phyloP scores from a whole-genome alignment of 805 yeast genomes.

The Saccharomycopsis vini region DNA sequence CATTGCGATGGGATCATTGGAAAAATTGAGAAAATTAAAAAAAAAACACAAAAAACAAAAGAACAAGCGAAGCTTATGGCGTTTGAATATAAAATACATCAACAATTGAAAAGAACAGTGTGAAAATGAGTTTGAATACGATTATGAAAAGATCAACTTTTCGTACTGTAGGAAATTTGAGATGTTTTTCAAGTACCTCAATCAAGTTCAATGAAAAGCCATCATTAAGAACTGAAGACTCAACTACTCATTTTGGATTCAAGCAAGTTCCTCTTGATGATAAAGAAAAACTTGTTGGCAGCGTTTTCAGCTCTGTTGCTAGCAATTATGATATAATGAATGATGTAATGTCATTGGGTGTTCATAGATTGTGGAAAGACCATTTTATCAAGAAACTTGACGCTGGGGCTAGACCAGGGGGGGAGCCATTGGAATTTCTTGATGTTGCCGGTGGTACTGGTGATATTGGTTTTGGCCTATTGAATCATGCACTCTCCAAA shows the following conservation, averaged over 20 bases:
- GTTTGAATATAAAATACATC: background rate
- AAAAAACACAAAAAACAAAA: too few species aligned
- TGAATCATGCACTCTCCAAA: slow-evolving; percentile 78
- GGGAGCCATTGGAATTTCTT: slow-evolving; percentile 72
- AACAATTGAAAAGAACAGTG: background rate
- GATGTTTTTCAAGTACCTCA: background rate
- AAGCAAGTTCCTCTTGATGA: slow-evolving; percentile 69
- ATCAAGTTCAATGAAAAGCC: background rate
- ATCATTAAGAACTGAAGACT: too few species aligned
- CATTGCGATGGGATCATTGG: too few species aligned
- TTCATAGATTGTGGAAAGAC: slow-evolving; percentile 91
- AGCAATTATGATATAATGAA: slow-evolving; percentile 93
- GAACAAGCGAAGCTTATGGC: background rate
- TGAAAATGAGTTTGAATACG: background rate
- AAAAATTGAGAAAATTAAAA: background rate
- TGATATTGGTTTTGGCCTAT: slow-evolving; percentile 90
- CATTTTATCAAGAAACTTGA: slow-evolving; percentile 83
- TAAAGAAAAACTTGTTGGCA: slow-evolving; percentile 75
- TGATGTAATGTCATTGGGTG: slow-evolving; percentile 94
- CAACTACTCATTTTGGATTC: slow-evolving; percentile 95
- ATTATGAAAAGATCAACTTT: background rate
- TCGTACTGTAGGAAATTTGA: background rate
- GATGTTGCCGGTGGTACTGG: slow-evolving; percentile 99
- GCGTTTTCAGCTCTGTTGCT: slow-evolving; percentile 92
- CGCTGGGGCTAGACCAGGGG: slow-evolving; percentile 88